Conservation (phyloP, 1,284 basidiomycete genomes). For the Moesziomyces sp. region DNA sequence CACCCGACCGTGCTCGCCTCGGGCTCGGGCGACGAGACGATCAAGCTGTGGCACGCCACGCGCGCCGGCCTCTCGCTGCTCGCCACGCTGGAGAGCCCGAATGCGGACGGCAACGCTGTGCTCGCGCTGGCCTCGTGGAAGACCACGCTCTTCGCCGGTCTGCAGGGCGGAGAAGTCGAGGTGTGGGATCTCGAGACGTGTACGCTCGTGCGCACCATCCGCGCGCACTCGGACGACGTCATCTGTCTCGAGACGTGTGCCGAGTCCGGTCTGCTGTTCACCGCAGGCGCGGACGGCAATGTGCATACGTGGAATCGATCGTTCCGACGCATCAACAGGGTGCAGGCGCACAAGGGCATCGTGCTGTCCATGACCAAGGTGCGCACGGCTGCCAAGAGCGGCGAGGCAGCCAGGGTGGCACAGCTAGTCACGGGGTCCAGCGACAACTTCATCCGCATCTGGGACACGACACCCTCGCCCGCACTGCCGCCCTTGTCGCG, state of each 20-base stretch:
- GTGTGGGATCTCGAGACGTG: constrained; percentile 91
- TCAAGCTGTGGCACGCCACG: constrained; percentile 87
- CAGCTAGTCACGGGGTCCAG: constrained; percentile 55
- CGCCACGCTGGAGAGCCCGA: constrained; percentile 72
- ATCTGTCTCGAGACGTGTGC: constrained; percentile 37
- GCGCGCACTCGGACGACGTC: constrained; percentile 77
- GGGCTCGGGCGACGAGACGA: constrained; percentile 80
- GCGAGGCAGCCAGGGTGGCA: constrained; percentile 6
- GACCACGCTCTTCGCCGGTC: constrained; percentile 87
- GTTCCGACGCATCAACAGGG: constrained; percentile 60
- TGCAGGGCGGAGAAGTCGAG: constrained; percentile 89
- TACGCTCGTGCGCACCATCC: constrained; percentile 83
- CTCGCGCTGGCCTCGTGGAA: constrained; percentile 79
- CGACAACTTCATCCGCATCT: constrained; percentile 61
- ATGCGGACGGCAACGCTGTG: constrained; percentile 71
- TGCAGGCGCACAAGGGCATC: constrained; percentile 46
- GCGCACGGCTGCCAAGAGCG: not conserved
- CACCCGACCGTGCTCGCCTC: constrained; percentile 45
- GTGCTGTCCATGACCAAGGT: constrained; percentile 28
- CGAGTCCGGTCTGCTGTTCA: constrained; percentile 65
- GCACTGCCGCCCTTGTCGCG: not conserved
- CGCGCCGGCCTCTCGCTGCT: constrained; percentile 69
- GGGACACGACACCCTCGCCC: constrained; percentile 29
- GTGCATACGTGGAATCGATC: constrained; percentile 55
- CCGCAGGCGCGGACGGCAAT: constrained; percentile 54